These are phyloP conservation scores for Flaveria linearis DNA, from an alignment of 129 eudicot genomes.

Conservation along the genomic window DNA sequence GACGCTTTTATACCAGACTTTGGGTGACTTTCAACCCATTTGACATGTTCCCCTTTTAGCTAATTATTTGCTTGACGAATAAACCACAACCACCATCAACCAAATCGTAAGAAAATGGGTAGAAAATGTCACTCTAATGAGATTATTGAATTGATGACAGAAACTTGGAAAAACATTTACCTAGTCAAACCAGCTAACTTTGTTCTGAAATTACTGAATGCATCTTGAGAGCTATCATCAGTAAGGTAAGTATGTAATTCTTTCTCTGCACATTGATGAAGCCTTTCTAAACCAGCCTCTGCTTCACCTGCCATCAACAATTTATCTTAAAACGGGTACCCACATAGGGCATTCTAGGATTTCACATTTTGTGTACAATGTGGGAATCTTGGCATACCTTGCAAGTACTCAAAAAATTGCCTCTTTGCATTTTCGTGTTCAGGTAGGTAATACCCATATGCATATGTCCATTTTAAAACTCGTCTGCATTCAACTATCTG, in stretches of 20 bases:
- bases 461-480: conserved; percentile 86
- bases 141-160: not conserved
- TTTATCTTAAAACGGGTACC: not conserved
- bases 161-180: conserved; percentile 18
- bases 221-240: conserved; percentile 35
- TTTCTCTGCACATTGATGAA: conserved; percentile 85
- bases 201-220: conserved; percentile 48
- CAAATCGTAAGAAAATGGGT: not conserved
- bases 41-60: not conserved
- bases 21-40: not conserved
- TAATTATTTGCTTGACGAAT: not conserved
- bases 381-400: conserved; percentile 44
- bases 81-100: not conserved
- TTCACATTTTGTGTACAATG: not conserved
- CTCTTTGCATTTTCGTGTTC: conserved; percentile 56
- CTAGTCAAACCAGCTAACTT: conserved; percentile 81
- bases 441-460: conserved; percentile 75
- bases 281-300: conserved; percentile 78
- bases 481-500: conserved; percentile 92
- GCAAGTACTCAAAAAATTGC: conserved; percentile 75
- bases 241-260: conserved; percentile 45
- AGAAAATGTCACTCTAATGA: not conserved
- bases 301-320: conserved; percentile 65
- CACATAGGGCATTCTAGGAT: not conserved
- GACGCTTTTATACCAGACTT: not conserved